Conservation (phyloP, 257 asterid genomes). For the Plantago ovata region DNA sequence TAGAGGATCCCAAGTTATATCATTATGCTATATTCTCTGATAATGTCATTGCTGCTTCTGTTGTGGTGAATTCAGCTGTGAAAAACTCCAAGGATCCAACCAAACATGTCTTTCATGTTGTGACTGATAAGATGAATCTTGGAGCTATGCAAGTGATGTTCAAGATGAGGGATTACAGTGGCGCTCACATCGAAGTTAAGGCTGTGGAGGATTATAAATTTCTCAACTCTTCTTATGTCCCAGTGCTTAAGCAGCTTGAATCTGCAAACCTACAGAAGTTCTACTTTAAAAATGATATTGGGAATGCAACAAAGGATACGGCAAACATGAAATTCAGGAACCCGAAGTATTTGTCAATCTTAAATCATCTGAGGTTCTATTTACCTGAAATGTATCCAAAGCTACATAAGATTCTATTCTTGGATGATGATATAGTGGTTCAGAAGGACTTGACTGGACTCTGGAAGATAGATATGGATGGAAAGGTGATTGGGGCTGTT, state of each 20-base stretch:
- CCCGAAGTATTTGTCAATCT: constrained; percentile 66
- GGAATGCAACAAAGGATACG: constrained; percentile 75
- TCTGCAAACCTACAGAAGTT: constrained; percentile 65
- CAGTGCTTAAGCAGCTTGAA: constrained; percentile 70
- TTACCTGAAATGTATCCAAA: constrained; percentile 78
- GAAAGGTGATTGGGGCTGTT: constrained; percentile 81
- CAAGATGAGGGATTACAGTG: constrained; percentile 60
- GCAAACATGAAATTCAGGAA: constrained; percentile 80
- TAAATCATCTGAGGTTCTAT: constrained; percentile 76
- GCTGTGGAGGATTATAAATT: constrained; percentile 74
- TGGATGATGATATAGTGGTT: constrained; percentile 80
- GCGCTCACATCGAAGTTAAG: constrained; percentile 75
- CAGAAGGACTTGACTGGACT: constrained; percentile 71
- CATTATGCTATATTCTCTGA: constrained; percentile 81
- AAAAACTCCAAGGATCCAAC: constrained; percentile 64
- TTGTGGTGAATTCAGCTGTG: constrained; percentile 76
- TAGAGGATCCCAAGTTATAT: constrained; percentile 68
- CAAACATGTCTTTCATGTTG: constrained; percentile 79
- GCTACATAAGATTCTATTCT: constrained; percentile 65
- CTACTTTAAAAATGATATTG: constrained; percentile 67
- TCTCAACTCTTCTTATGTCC: constrained; percentile 69
- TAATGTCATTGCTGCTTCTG: constrained; percentile 77
- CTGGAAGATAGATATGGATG: constrained; percentile 73
- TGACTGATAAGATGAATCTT: constrained; percentile 75
- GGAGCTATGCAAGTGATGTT: constrained; percentile 84